Evolutionary conservation across 73 alveolate genomes (phyloP), one percentile per base, ranked within the genome.

Genomic region (Uronychia binucleata): DNA sequence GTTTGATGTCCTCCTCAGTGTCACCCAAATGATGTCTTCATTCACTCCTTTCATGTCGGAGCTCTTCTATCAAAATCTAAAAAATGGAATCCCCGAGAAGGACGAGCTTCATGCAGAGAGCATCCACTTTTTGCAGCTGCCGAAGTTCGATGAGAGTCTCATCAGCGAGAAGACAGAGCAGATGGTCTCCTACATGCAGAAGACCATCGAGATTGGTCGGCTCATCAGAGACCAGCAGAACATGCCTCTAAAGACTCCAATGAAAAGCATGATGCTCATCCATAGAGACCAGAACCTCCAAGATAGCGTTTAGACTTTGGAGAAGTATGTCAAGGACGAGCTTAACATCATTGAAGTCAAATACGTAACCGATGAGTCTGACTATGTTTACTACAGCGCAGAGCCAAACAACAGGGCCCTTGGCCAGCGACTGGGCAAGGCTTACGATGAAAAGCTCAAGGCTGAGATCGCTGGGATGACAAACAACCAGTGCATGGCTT

Each of bases 21-120:
- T 95, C 75, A 93, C 98, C 29, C 75, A 91, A 67, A 91, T 98
- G 93, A 96, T 98, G 98, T 95, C 99, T 27, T 98, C 99, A 74
- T 94, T 96, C 86, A 98, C 98, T 60, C 99, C 99, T 1, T 98
- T 97, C 97, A 89, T 98, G 57, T 92, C 99, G 28, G 99, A 98
- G 89, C 90, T 87, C 78, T 89, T 98, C 86, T 98, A 98, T 91
- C 95, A 95, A 80, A 98, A 98, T 96, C 83, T 98, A 57, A 93
- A 91, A 88, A 95, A 96, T 85, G 99, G 99, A 34, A 91, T 98
- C 78, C 93, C 95, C 33, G 85, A 90, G 57, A 98, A 95, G 0
- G 77, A 85, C 26, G 82, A 82, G 32, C 86, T 89, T 57, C 58
- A 86, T 13, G 96, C 88, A 89, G 99, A 93, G 32, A 94, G 99